Percentiles rank a stretch among this genome's conserved stretches.
Conservation (phyloP, 2,329 filamentous ascomycete genomes). For the Xylariaceae sp. region DNA sequence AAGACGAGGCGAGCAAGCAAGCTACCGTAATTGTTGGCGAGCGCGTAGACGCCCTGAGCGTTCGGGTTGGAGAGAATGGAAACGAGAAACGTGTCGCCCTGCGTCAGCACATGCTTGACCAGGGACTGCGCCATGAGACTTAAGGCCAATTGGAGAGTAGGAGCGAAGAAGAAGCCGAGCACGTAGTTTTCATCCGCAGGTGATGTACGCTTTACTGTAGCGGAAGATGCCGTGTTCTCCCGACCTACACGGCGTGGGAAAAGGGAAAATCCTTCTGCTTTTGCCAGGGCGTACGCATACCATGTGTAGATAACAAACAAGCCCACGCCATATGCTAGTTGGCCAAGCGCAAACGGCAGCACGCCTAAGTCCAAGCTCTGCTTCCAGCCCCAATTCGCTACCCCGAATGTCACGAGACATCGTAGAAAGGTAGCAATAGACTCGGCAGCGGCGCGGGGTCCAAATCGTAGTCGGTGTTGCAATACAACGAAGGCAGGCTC, state of each 20-base stretch:
- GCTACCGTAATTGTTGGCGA: slow-evolving; percentile 92
- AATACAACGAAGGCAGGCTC: slow-evolving; percentile 89
- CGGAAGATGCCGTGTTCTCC: slow-evolving; percentile 21
- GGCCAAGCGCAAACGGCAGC: slow-evolving; percentile 83
- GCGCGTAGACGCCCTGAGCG: slow-evolving; percentile 85
- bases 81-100: slow-evolving; percentile 89
- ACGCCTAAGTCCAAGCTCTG: slow-evolving; percentile 60
- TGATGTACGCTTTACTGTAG: not conserved
- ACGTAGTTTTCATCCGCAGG: slow-evolving; percentile 41
- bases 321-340: slow-evolving; percentile 68
- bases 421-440: slow-evolving; percentile 73
- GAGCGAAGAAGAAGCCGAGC: slow-evolving; percentile 60
- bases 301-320: slow-evolving; percentile 67
- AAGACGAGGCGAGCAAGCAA: slow-evolving; percentile 84
- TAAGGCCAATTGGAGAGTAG: slow-evolving; percentile 67
- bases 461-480: slow-evolving; percentile 76
- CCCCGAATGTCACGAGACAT: slow-evolving; percentile 68
- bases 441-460: slow-evolving; percentile 76
- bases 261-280: slow-evolving; percentile 63
- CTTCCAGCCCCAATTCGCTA: slow-evolving; percentile 60
- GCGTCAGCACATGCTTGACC: slow-evolving; percentile 89
- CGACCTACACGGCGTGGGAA: slow-evolving; percentile 43
- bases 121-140: slow-evolving; percentile 84
- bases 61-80: slow-evolving; percentile 69
- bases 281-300: slow-evolving; percentile 55